Conservation (phyloP, 257 asterid genomes). For the Petunia secreta region DNA sequence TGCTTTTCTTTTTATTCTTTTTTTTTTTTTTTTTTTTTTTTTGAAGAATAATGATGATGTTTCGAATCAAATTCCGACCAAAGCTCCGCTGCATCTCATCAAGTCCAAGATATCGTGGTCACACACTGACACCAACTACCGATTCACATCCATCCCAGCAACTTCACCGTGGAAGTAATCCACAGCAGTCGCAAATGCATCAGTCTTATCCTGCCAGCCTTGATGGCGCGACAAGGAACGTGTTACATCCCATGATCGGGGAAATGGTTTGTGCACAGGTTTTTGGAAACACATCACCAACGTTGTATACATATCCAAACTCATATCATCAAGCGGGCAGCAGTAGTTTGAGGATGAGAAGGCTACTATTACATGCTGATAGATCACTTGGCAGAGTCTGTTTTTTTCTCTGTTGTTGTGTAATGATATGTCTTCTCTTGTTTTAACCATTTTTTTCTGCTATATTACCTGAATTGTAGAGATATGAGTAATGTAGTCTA, state of each 20-base stretch:
- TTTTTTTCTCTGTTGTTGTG: slow-evolving; percentile 64
- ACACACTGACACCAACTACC: slow-evolving; percentile 11
- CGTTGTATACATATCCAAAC: slow-evolving; percentile 51
- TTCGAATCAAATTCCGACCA: too few relatives aligned
- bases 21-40: too few relatives aligned
- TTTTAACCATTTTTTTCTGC: slow-evolving; percentile 36
- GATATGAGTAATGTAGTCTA: not conserved
- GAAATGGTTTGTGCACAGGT: slow-evolving; percentile 61
- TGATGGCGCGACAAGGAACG: slow-evolving; percentile 29
- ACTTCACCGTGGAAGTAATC: slow-evolving; percentile 35
- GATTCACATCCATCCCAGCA: slow-evolving; percentile 36
- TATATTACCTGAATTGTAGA: not conserved
- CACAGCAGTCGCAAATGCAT: slow-evolving; percentile 29
- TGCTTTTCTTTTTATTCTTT: too few relatives aligned
- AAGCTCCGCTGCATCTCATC: not conserved
- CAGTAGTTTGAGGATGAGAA: slow-evolving; percentile 52
- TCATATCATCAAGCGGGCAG: slow-evolving; percentile 45
- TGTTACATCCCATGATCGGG: slow-evolving; percentile 49
- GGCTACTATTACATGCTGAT: slow-evolving; percentile 55
- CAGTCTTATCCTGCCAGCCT: slow-evolving; percentile 11
- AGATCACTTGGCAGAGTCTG: slow-evolving; percentile 59
- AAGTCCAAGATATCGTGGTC: slow-evolving; percentile 41
- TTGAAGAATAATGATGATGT: too few relatives aligned
- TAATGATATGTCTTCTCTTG: slow-evolving; percentile 54
- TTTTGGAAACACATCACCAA: slow-evolving; percentile 51